phyloP scores from a whole-genome alignment of 1,284 basidiomycete genomes.

The Malassezia furfur region DNA sequence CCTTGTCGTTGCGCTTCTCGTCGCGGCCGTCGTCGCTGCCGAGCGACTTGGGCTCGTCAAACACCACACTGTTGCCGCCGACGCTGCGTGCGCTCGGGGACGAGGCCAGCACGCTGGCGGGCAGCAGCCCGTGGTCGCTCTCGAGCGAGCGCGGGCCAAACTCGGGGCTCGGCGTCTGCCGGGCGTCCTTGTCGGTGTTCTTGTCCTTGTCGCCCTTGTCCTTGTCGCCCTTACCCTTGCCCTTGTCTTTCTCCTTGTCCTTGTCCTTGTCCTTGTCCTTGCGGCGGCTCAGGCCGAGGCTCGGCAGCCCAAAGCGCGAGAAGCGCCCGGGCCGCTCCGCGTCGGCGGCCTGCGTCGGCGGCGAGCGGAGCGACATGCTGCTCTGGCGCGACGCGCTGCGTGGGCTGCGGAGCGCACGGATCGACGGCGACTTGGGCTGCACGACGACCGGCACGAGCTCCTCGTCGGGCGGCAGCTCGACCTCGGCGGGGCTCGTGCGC shows the following conservation, averaged over 20 bases:
- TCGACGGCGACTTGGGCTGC: slow-evolving; percentile 10
- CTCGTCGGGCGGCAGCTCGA: slow-evolving; percentile 59
- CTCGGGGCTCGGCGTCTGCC: background rate
- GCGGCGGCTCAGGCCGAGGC: slow-evolving; percentile 33
- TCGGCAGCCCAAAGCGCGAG: slow-evolving; percentile 10
- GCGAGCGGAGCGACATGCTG: slow-evolving; percentile 10
- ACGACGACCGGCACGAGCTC: slow-evolving; percentile 57
- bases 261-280: background rate
- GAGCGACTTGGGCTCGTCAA: background rate
- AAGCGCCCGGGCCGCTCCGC: slow-evolving; percentile 24
- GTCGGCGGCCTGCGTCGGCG: background rate
- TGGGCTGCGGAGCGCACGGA: slow-evolving; percentile 12
- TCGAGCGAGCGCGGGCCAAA: slow-evolving; percentile 1
- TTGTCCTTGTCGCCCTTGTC: too few relatives aligned
- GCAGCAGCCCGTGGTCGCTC: background rate
- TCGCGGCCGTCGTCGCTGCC: slow-evolving; percentile 13
- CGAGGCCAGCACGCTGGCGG: background rate
- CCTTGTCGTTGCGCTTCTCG: slow-evolving; percentile 22
- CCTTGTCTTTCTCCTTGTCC: background rate
- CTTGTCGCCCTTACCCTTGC: background rate
- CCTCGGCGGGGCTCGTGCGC: slow-evolving; percentile 61
- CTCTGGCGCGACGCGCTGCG: background rate
- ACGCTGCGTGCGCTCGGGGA: background rate
- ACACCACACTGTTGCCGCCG: background rate
- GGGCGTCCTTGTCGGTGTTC: slow-evolving; percentile 1